Percentiles rank a stretch among this genome's conserved stretches.
phyloP scores from a whole-genome alignment of 768 basidiomycete genomes.

The Leccinum uliginosum region DNA sequence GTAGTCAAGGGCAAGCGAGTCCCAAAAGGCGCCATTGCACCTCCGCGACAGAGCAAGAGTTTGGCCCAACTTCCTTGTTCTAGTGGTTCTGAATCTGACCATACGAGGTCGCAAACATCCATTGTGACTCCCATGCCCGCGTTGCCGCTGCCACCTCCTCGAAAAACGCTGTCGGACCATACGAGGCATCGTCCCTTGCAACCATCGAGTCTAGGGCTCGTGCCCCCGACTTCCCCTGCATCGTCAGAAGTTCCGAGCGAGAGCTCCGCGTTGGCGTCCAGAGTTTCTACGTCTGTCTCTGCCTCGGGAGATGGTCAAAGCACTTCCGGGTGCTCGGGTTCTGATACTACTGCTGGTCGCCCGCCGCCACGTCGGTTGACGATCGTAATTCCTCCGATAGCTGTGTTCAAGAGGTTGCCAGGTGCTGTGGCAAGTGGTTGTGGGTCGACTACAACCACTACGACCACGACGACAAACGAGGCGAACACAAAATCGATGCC shows the following conservation, averaged over 20 bases:
- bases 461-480: not conserved
- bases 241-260: not conserved
- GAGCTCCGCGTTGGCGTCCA: not conserved
- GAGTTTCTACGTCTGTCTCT: not conserved
- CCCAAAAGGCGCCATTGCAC: not conserved
- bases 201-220: slow-evolving; percentile 15
- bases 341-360: not conserved
- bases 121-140: not conserved
- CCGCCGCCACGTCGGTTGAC: not conserved
- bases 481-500: not conserved
- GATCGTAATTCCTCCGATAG: slow-evolving; percentile 1
- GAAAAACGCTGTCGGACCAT: not conserved
- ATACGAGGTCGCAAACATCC: not conserved
- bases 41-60: not conserved
- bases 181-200: not conserved
- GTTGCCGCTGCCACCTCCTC: not conserved
- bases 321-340: not conserved
- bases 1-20: not conserved
- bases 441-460: not conserved
- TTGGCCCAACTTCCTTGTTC: not conserved
- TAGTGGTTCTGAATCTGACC: not conserved
- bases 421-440: not conserved
- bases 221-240: not conserved
- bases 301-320: not conserved
- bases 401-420: not conserved